Conservation (phyloP, 495 filamentous ascomycete genomes). For the Podospora bellae-mahoneyi region DNA sequence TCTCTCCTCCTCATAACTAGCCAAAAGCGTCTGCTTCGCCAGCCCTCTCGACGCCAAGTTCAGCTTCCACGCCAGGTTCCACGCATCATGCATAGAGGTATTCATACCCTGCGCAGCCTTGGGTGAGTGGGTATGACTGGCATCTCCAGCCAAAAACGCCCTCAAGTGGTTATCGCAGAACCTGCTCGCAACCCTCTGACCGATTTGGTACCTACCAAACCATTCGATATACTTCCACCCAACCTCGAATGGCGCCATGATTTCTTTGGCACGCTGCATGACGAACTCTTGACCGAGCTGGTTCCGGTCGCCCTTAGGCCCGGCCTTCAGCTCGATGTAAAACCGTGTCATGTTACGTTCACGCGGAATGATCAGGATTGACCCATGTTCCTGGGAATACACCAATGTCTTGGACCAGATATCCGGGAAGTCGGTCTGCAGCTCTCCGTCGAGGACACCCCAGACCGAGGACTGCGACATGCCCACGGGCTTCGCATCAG, state of each 20-base stretch:
- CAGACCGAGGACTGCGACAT: conserved; percentile 62
- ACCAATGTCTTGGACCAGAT: conserved; percentile 66
- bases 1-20: conserved; percentile 65
- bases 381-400: conserved; percentile 56
- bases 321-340: conserved; percentile 63
- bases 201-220: conserved; percentile 61
- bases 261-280: conserved; percentile 58
- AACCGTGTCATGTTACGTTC: conserved; percentile 64
- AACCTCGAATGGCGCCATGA: conserved; percentile 59
- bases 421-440: conserved; percentile 66
- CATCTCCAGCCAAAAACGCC: conserved; percentile 71
- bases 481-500: conserved; percentile 55
- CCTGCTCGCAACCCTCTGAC: conserved; percentile 60
- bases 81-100: conserved; percentile 71
- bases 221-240: conserved; percentile 61
- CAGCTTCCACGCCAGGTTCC: conserved; percentile 76
- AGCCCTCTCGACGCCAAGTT: conserved; percentile 58
- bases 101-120: conserved; percentile 82
- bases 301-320: conserved; percentile 46
- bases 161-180: conserved; percentile 54
- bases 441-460: conserved; percentile 66
- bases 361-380: conserved; percentile 65
- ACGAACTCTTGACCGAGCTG: conserved; percentile 59
- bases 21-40: conserved; percentile 50
- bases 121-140: conserved; percentile 70